These are phyloP conservation scores for Akanthomyces lecanii DNA, from an alignment of 2,329 filamentous ascomycete genomes.

Conservation along the genomic window DNA sequence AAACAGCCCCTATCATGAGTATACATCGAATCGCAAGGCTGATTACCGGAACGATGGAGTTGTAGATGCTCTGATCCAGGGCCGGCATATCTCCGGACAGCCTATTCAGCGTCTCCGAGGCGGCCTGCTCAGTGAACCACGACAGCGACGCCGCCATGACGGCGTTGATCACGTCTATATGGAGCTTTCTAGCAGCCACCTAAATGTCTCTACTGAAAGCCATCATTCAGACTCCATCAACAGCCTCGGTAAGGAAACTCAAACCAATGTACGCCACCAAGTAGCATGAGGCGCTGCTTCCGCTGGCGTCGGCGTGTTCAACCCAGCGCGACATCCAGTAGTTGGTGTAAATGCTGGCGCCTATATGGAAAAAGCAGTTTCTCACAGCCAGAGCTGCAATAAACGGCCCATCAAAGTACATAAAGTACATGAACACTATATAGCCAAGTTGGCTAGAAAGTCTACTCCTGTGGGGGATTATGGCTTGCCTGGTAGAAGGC, in stretches of 20 bases:
- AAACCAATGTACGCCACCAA: slow-evolving; percentile 36
- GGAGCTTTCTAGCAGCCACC: slow-evolving; percentile 49
- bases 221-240: slow-evolving; percentile 28
- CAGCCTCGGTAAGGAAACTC: slow-evolving; percentile 19
- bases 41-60: slow-evolving; percentile 8
- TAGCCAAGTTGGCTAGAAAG: slow-evolving; percentile 26
- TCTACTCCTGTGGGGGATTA: neutral
- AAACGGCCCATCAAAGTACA: slow-evolving; percentile 43
- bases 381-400: slow-evolving; percentile 38
- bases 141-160: slow-evolving; percentile 50
- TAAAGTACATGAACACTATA: slow-evolving; percentile 47
- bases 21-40: neutral
- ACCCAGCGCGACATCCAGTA: slow-evolving; percentile 52
- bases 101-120: slow-evolving; percentile 49
- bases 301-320: slow-evolving; percentile 41
- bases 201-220: slow-evolving; percentile 53
- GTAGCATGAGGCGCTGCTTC: slow-evolving; percentile 40
- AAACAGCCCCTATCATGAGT: slow-evolving; percentile 37
- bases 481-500: neutral
- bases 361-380: slow-evolving; percentile 37
- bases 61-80: slow-evolving; percentile 35
- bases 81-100: slow-evolving; percentile 54
- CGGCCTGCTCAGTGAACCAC: slow-evolving; percentile 53
- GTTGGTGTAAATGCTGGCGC: slow-evolving; percentile 38
- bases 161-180: slow-evolving; percentile 47